Evolutionary conservation across 23 red algal species (phyloP), one percentile per base, ranked within the genome.

Genomic region (Gracilaria caudata): DNA sequence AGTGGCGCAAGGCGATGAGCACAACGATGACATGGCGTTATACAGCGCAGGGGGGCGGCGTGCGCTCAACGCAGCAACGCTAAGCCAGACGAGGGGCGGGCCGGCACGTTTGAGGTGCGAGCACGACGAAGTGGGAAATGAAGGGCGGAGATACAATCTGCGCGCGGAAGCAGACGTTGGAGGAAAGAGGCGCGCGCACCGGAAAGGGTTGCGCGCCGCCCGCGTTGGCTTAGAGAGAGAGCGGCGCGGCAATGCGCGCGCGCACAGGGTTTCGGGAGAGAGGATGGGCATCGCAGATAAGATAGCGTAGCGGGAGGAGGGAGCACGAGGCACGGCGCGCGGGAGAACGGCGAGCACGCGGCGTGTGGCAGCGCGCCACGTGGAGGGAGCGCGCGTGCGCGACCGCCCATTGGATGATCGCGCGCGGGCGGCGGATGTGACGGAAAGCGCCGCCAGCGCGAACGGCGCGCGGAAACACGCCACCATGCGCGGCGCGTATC

Each of bases 1-100:
- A 13, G 7, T 7, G 45, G 7, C 7, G 53, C 53, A 16, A 16
- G 53, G 53, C 53, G 53, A 8, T 8, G 7, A 21, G 17, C 53
- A 21, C 9, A 11, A 16, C 53, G 53, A 57, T 57, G 53, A 57
- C 53, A 57, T 57, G 64, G 44, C 40, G 39, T 54, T 8, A 25
- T 24, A 21, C 17, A n/a, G 64, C 24, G 61, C 4, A 36, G 11
- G 1, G n/a, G 11, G 45, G 43, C 23, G 30, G 51, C 20, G 33
- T 21, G 83, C 8, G 66, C n/a, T n/a, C n/a, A n/a, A n/a, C n/a
- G 81, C 30, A 25, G 14, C 2, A 32, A 38, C 34, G 25, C 21
- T 60, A 60, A 60, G 57, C 57, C 57, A 60, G 84, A 30, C 38
- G 70, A 10, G 35, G 84, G 16, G 32, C 29, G 7, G 37, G 72